Evolutionary conservation across 495 filamentous ascomycete species (phyloP), one percentile per base, ranked within the genome.

Genomic region (Amorphotheca resinae): DNA sequence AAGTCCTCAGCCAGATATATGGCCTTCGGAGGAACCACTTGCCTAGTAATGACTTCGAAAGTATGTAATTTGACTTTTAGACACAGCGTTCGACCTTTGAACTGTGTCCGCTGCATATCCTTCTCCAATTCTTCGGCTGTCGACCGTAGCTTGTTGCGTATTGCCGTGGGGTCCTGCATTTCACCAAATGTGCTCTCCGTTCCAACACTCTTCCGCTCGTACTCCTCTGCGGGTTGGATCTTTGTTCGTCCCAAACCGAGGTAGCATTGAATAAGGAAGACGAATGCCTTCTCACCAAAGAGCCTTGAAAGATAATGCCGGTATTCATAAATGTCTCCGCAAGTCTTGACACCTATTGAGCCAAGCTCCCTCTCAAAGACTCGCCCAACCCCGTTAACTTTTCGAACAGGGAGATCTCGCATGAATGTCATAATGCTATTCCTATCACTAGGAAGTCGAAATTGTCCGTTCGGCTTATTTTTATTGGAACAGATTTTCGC

Each of bases 401-500:
- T 93, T 38, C 91, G 74, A 12, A 82, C 82, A 0, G 87, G 82
- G 7, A 96, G 69, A 14, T 79, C 66, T 6, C 65, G 68, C 84
- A 95, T 93, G 57, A 95, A 95, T 1, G 71, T 62, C 75, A 94
- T 78, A 46, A 96, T 80, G 2, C 76, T 70, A 16, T 61, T 56
- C 15, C 87, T 68, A 12, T 87, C 79, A 41, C 71, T 81, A 0
- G 80, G 72, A 4, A 96, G 65, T 7, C 70, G 52, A 48, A 81
- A 96, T 54, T 96, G 93, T 0, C 91, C 93, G 46, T 99, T 94
- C 2, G 91, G 91, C 54, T 99, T 96, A 62, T 96, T 95, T 49
- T 75, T 74, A 53, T 99, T 96, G 14, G 85, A 93, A 39, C 78
- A 79, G 22, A 99, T 93, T 62, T 98, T 99, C 15, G 93, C 89